Base-by-base conservation (phyloP, 805 yeast species). In the Clavispora santaluciae region DNA sequence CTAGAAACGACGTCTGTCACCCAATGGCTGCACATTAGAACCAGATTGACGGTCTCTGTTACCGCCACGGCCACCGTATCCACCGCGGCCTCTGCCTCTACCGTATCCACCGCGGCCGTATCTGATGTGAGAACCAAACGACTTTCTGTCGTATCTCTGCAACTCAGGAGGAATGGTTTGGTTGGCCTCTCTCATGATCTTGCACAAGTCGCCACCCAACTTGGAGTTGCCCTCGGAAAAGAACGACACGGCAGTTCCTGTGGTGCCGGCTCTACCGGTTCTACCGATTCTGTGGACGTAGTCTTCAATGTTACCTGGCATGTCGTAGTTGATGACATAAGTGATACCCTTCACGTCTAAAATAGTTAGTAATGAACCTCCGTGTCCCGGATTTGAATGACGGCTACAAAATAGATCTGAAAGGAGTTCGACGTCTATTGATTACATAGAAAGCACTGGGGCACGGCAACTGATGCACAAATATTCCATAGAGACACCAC, bases 261-360 rank as follows among this genome's bases (percentile, higher is more conserved):
- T 75, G 48, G 89, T 82, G 66, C 98, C 98, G 53, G 97, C 99
- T 79, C 99, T 88, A 66, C 99, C 99, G 51, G 99, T 90, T 80
- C 97, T 90, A 68, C 99, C 99, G 61, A 91, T 93, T 74, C 99
- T 82, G 68, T 91, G 99, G 49, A 91, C 97, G 66, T 91, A 91
- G 73, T 93, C 98, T 76, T 93, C 99, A 62, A 90, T 87, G 72
- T 91, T 91, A 68, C 87, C 89, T 61, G 99, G 98, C 90, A 91
- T 91, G 68, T 91, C 98, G 61, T 78, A 88, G 81, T 93, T 93
- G 64, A 93, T 77, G 47, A 93, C 99, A 59, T 74, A 81, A 56
- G 90, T 84, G 64, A 93, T 87, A 66, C 97, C 99, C 76, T 93
- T 93, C 69, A 93, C 99, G 73, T 93, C 99, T 90, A 66, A 41